Evolutionary conservation across 805 yeast genomes (phyloP), one percentile per base, ranked within the genome.

Genomic region (Candida palmyrensis): DNA sequence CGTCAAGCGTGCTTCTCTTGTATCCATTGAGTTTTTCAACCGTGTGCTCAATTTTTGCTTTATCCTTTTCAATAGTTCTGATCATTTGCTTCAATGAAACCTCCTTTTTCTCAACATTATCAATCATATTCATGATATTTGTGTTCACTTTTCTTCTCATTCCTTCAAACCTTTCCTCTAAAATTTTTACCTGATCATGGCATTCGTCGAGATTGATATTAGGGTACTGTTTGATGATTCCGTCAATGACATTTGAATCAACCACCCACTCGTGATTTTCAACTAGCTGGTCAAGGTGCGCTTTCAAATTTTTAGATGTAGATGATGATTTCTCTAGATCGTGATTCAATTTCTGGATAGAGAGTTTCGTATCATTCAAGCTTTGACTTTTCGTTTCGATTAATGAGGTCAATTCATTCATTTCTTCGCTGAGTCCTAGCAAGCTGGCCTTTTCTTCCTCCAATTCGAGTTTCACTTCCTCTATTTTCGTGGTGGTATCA

Each of bases 121-220:
- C 96, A 41, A 87, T 85, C 83, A 83, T 84, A 47, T 79, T 79
- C 95, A 84, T 84, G 41, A 87, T 86, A 49, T 88, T 83, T 2
- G 82, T 71, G 47, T 88, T 87, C 12, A 89, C 95, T 42, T 80
- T 85, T 36, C 87, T 71, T 58, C 75, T 82, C 83, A 90, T 77
- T 4, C 74, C 75, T 35, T 75, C 71, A 48, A 78, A 76, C 40
- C 77, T 70, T 20, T 73, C 82, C 13, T 70, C 62, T 42, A 86
- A 68, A 29, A 72, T 68, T 9, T 59, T 58, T 25, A 79, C 71
- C 41, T 80, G 73, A 15, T 69, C 73, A 41, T 77, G 74, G 44
- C 80, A 72, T 39, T 80, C 80, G 6, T 69, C 75, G 14, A 86
- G 53, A 45, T 86, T 74, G 29, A 81, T 69, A 41, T 76, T 72